Conservation (phyloP, 805 yeast genomes). For the Nakazawaea molendinolei region DNA sequence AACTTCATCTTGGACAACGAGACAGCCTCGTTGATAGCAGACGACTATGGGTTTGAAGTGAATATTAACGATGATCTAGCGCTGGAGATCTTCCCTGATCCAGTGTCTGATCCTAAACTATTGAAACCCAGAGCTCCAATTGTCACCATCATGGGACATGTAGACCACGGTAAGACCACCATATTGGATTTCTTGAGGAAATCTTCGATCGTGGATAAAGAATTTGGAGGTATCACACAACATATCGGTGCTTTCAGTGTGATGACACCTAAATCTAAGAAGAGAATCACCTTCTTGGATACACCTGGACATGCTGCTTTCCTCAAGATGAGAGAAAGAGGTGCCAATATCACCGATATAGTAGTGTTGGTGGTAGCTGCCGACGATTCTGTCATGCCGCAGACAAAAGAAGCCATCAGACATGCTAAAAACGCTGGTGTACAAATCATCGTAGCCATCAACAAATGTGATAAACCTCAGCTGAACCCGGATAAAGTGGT, state of each 20-base stretch:
- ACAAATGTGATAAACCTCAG: constrained; percentile 82
- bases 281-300: constrained; percentile 81
- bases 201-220: constrained; percentile 75
- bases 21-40: constrained; percentile 80
- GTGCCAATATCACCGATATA: constrained; percentile 90
- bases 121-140: constrained; percentile 79
- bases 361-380: constrained; percentile 92
- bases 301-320: constrained; percentile 99
- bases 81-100: constrained; percentile 52
- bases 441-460: constrained; percentile 84
- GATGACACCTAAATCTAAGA: constrained; percentile 65
- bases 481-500: constrained; percentile 70
- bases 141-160: constrained; percentile 98
- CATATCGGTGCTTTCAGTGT: constrained; percentile 97
- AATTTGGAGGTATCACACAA: constrained; percentile 96
- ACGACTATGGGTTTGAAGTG: constrained; percentile 76
- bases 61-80: constrained; percentile 50
- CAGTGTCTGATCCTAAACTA: constrained; percentile 37
- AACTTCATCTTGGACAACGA: constrained; percentile 82
- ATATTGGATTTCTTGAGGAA: constrained; percentile 81
- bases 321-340: constrained; percentile 92
- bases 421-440: constrained; percentile 82
- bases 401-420: constrained; percentile 89
- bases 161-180: constrained; percentile 97
- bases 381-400: constrained; percentile 97